Conservation (phyloP, 129 eudicot species). For the Chrysanthemum seticuspe region DNA sequence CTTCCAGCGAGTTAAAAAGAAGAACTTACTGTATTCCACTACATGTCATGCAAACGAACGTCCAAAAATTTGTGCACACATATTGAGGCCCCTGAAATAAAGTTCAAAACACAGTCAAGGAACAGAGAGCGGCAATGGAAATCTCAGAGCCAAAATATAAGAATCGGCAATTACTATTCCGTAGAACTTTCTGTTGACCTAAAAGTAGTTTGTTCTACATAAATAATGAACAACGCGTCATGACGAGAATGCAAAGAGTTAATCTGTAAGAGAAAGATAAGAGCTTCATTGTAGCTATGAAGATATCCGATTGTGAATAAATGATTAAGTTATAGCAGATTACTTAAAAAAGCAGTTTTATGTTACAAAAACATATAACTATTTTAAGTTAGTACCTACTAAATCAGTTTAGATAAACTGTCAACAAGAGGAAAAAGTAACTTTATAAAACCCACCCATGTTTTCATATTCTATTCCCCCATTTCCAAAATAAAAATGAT, state of each 20-base stretch:
- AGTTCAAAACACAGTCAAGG: neutral
- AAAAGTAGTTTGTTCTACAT: slow-evolving; percentile 4
- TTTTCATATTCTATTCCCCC: neutral
- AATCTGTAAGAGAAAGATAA: too few species aligned
- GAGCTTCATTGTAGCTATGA: neutral
- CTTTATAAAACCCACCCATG: slow-evolving; percentile 3
- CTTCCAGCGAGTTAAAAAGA: neutral
- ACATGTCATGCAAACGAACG: slow-evolving; percentile 83
- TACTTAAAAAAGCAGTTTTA: neutral
- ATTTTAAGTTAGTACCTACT: slow-evolving; percentile 5
- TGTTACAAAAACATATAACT: neutral
- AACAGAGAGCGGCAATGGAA: neutral
- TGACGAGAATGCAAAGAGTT: neutral
- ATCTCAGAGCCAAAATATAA: slow-evolving; percentile 1
- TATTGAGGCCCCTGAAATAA: slow-evolving; percentile 89
- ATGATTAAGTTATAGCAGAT: neutral
- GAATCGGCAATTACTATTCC: neutral
- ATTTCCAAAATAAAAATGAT: neutral
- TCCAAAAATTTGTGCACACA: slow-evolving; percentile 94
- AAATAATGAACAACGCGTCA: neutral
- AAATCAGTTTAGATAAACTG: neutral
- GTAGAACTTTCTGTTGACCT: slow-evolving; percentile 1
- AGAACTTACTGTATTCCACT: slow-evolving; percentile 93
- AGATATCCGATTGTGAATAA: neutral
- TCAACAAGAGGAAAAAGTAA: slow-evolving; percentile 25